These are phyloP conservation scores for Yamadazyma membranifaciens DNA, from an alignment of 1,139 yeast species.

Conservation along the genomic window DNA sequence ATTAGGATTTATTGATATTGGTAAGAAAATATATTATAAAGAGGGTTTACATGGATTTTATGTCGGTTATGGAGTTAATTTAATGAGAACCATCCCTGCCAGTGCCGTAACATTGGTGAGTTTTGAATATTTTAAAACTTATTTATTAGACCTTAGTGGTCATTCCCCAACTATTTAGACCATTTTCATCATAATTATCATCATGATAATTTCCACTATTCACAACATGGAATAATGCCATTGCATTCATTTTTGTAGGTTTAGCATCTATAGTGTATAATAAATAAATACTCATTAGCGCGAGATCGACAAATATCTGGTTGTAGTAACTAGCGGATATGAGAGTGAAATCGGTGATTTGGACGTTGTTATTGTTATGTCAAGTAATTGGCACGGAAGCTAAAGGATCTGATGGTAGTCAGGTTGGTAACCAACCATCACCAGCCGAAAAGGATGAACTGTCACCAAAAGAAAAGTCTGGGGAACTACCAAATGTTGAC, in stretches of 20 bases:
- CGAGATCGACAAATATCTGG: too few relatives aligned
- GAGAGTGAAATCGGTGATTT: too few relatives aligned
- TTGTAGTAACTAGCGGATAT: too few relatives aligned
- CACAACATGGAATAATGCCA: background rate
- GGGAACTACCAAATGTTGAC: background rate
- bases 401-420: too few relatives aligned
- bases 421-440: too few relatives aligned
- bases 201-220: background rate
- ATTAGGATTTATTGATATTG: slow-evolving; percentile 11
- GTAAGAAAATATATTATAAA: slow-evolving; percentile 49
- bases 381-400: too few relatives aligned
- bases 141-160: slow-evolving; percentile 44
- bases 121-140: slow-evolving; percentile 79
- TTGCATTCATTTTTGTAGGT: too few relatives aligned
- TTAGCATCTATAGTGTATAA: too few relatives aligned
- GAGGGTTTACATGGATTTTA: slow-evolving; percentile 87
- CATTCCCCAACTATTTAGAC: slow-evolving; percentile 1
- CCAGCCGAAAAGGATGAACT: background rate
- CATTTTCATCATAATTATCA: background rate
- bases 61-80: slow-evolving; percentile 83
- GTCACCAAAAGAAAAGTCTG: too few relatives aligned
- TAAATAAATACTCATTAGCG: too few relatives aligned
- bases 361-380: too few relatives aligned
- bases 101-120: slow-evolving; percentile 93
- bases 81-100: slow-evolving; percentile 91